These are phyloP conservation scores for Calonectria henricotiae DNA, from an alignment of 2,329 filamentous ascomycete genomes.

Conservation along the genomic window DNA sequence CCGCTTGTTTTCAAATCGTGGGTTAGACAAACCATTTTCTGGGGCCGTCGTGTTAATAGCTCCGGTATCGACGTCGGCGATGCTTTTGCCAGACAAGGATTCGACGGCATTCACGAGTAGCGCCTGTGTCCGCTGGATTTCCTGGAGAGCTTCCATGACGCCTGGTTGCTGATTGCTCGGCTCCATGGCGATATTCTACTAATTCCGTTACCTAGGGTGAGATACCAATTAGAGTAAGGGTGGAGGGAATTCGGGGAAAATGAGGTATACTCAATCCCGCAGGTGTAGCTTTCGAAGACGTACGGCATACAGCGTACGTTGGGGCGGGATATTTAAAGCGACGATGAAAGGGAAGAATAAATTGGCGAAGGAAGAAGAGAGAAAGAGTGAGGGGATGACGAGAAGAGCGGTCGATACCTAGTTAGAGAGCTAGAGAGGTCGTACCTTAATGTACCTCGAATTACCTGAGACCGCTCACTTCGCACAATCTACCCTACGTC, in stretches of 20 bases:
- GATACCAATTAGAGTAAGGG: background rate
- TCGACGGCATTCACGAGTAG: conserved; percentile 62
- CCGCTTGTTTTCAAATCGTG: conserved; percentile 36
- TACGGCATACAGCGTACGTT: background rate
- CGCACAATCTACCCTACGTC: conserved; percentile 28
- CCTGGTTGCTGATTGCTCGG: conserved; percentile 44
- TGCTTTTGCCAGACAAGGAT: conserved; percentile 56
- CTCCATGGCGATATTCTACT: conserved; percentile 45
- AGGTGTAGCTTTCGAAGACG: background rate
- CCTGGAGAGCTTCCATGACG: conserved; percentile 56
- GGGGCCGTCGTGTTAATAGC: conserved; percentile 28
- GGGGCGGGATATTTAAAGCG: conserved; percentile 18
- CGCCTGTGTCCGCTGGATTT: conserved; percentile 63
- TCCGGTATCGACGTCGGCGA: conserved; percentile 37
- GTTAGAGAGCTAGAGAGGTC: conserved; percentile 44
- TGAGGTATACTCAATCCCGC: background rate
- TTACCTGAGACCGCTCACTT: conserved; percentile 29
- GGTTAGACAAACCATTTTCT: conserved; percentile 33
- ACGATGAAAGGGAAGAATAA: conserved; percentile 16
- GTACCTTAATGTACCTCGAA: conserved; percentile 42
- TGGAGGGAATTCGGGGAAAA: background rate
- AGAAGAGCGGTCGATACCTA: conserved; percentile 40
- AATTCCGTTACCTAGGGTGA: background rate
- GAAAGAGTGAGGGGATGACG: conserved; percentile 22
- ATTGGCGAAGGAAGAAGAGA: conserved; percentile 1